Evolutionary conservation across 2,329 filamentous ascomycete species (phyloP).

Genomic region (Drechslerella coelobrocha): DNA sequence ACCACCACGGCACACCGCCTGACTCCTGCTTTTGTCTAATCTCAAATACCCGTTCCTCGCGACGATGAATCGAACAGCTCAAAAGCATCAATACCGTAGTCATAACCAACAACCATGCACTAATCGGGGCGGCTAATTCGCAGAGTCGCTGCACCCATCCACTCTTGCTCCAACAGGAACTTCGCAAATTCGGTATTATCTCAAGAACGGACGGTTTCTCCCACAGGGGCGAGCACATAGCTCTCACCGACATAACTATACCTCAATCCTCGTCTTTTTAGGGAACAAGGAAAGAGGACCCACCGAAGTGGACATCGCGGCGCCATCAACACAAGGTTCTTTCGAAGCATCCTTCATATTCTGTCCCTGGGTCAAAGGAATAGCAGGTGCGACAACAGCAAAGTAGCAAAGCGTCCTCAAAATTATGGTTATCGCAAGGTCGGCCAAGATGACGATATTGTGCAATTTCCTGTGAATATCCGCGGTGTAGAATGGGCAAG

Average conservation of each 20-base stretch:
- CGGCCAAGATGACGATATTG: neutral
- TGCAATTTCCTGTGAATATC: slow-evolving; percentile 9
- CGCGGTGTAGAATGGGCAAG: slow-evolving; percentile 31
- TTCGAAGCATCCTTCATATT: slow-evolving; percentile 44
- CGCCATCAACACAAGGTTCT: slow-evolving; percentile 45
- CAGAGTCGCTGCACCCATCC: slow-evolving; percentile 22
- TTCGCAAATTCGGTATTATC: slow-evolving; percentile 32
- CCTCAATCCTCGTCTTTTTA: slow-evolving; percentile 29
- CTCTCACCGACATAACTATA: slow-evolving; percentile 48
- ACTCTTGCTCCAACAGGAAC: slow-evolving; percentile 13
- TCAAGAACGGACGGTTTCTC: slow-evolving; percentile 47
- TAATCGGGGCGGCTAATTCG: slow-evolving; percentile 2
- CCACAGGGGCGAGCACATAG: slow-evolving; percentile 45
- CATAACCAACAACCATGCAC: slow-evolving; percentile 26
- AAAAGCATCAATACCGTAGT: neutral
- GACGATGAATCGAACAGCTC: slow-evolving; percentile 17
- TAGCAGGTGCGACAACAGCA: slow-evolving; percentile 17
- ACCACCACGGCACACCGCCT: slow-evolving; percentile 46
- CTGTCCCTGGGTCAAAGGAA: slow-evolving; percentile 11
- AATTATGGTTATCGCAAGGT: slow-evolving; percentile 29
- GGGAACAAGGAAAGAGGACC: slow-evolving; percentile 26
- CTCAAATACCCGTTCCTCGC: slow-evolving; percentile 21
- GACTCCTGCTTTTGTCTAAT: slow-evolving; percentile 44
- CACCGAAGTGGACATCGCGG: slow-evolving; percentile 45
- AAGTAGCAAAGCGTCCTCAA: slow-evolving; percentile 8